phyloP scores from a whole-genome alignment of 2,329 filamentous ascomycete genomes.

The Fusarium multiceps region DNA sequence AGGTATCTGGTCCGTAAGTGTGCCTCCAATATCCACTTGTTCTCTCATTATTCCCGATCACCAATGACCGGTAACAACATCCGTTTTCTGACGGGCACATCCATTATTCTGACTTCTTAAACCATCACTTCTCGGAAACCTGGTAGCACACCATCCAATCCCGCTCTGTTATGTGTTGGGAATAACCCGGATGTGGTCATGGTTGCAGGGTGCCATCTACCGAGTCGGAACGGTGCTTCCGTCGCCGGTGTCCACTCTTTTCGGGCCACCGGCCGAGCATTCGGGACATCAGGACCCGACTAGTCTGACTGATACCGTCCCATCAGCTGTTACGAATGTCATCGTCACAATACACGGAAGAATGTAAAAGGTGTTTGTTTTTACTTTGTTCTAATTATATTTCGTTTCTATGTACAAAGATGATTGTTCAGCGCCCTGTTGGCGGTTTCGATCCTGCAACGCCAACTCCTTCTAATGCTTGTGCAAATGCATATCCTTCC shows the following conservation, averaged over 20 bases:
- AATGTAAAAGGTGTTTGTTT: background rate
- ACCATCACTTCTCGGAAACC: background rate
- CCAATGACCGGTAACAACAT: background rate
- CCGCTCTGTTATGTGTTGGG: background rate
- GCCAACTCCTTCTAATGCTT: constrained; percentile 35
- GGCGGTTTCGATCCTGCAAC: constrained; percentile 26
- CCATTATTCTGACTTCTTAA: background rate
- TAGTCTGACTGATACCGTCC: background rate
- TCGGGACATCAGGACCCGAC: constrained; percentile 3
- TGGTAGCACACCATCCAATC: background rate
- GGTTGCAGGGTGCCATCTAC: constrained; percentile 1
- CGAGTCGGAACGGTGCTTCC: constrained; percentile 36
- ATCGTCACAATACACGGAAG: background rate
- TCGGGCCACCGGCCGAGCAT: constrained; percentile 8
- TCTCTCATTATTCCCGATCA: constrained; percentile 1
- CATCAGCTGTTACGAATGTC: background rate
- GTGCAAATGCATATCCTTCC: constrained; percentile 30
- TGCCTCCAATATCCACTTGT: constrained; percentile 20
- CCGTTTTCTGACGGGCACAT: background rate
- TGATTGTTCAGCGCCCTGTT: constrained; percentile 1
- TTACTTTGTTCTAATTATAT: background rate
- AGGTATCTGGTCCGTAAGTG: background rate
- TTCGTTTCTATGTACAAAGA: constrained; percentile 18
- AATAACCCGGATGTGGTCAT: background rate
- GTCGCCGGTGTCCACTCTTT: constrained; percentile 26